phyloP scores from a whole-genome alignment of 257 asterid genomes.

The Fraxinus cuspidata region DNA sequence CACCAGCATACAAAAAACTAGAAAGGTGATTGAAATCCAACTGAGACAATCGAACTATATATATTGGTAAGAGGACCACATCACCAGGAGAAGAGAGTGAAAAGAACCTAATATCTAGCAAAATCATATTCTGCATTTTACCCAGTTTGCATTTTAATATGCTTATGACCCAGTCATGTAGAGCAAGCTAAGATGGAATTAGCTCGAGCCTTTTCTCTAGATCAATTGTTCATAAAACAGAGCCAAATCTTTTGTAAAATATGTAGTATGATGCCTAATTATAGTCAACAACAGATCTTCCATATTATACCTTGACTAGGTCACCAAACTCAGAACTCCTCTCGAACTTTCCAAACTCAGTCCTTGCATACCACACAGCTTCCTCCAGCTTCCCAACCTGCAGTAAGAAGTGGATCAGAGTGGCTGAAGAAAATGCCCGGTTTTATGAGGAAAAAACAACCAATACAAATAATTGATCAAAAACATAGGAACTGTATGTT shows the following conservation, averaged over 20 bases:
- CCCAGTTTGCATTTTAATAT: background rate
- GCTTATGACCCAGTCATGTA: background rate
- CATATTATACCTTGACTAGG: slow-evolving; percentile 61
- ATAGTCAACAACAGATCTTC: background rate
- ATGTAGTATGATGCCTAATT: background rate
- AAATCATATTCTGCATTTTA: background rate
- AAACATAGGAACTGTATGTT: background rate
- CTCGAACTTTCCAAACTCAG: slow-evolving; percentile 67
- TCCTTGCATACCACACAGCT: slow-evolving; percentile 68
- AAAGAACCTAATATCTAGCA: background rate
- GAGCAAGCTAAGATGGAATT: background rate
- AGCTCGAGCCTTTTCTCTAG: slow-evolving; percentile 10
- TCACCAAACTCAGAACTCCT: slow-evolving; percentile 54
- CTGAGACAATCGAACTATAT: background rate
- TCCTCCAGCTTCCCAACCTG: slow-evolving; percentile 75
- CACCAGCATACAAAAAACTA: background rate
- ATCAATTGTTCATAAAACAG: background rate
- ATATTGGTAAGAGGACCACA: background rate
- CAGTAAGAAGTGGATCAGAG: slow-evolving; percentile 7
- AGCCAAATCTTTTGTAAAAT: background rate
- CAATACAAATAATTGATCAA: background rate
- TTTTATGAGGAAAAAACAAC: background rate
- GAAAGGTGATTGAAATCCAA: slow-evolving; percentile 5
- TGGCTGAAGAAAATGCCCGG: background rate
- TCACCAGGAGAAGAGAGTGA: background rate